Evolutionary conservation across 345 rosid species (phyloP), one percentile per base, ranked within the genome.

Genomic region (Rhizophora apiculata): DNA sequence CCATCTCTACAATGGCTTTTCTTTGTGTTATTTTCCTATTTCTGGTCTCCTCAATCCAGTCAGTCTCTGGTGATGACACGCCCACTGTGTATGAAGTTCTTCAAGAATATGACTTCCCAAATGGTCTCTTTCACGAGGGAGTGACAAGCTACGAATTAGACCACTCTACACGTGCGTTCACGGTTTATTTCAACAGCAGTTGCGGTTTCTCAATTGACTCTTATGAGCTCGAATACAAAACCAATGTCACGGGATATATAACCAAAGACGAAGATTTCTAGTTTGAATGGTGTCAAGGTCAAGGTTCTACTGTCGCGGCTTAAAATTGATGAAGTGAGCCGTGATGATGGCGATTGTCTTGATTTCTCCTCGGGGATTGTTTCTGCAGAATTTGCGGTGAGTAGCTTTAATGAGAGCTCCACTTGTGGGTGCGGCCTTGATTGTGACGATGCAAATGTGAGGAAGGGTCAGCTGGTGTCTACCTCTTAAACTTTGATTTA

Each of bases 351-450:
- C 1, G 84, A 85, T 5, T 84, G 83, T 71, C 75, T 85, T 4
- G 77, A 74, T 8, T 81, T 87, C 74, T 85, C 86, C 0, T 82
- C 79, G 5, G 88, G 91, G 64, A 72, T 84, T 31, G 83, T 82
- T 11, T 82, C 91, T 0, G 82, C 85, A 0, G 64, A 76, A 71
- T 81, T 82, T 72, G n/a, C 79, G 0, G 76, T 74, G 22, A 66
- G 52, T 31, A 78, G 71, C 46, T 82, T 83, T n/a, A n/a, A 37
- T 5, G 87, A 81, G 69, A 65, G 67, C 31, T 82, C 85, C 6
- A 60, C 80, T 9, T 83, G 87, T 54, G 87, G 87, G 36, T 82
- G 88, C 43, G 86, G 88, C 22, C 84, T 84, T 39, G 84, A 76
- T 32, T 86, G 86, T 59, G 71, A 60, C 16, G 68, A 49, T 43